These are phyloP conservation scores for Rhizopus delemar DNA, from an alignment of 371 early-diverging fungal species.

Conservation along the genomic window DNA sequence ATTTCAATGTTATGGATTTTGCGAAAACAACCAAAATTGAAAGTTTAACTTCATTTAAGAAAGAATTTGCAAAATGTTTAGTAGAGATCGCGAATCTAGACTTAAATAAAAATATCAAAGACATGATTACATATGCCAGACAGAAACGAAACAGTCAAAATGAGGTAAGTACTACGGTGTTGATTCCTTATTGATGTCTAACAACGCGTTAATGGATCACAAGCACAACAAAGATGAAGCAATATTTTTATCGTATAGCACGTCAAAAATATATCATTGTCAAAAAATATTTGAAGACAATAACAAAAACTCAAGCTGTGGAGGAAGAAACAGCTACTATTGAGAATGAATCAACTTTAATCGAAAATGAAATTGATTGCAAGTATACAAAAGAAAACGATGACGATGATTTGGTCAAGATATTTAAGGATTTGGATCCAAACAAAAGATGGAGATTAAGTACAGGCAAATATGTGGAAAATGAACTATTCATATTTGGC, in stretches of 20 bases:
- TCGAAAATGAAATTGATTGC: constrained; percentile 1
- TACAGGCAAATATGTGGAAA: constrained; percentile 14
- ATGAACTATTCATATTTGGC: constrained; percentile 18
- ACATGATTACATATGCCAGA: constrained; percentile 2
- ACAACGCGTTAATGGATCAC: constrained; percentile 2
- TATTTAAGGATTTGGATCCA: background rate
- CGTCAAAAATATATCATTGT: constrained; percentile 4
- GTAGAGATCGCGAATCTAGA: background rate
- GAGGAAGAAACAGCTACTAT: background rate
- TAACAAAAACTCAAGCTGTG: background rate
- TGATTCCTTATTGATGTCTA: constrained; percentile 2
- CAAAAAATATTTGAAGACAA: constrained; percentile 4
- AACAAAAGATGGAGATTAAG: constrained; percentile 13
- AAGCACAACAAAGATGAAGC: constrained; percentile 3
- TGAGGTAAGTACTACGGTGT: constrained; percentile 3
- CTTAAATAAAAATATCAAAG: constrained; percentile 5
- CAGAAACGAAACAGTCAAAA: constrained; percentile 7
- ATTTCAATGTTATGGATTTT: background rate
- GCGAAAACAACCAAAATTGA: constrained; percentile 2
- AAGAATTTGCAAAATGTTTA: background rate
- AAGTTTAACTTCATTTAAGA: constrained; percentile 3
- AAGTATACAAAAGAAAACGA: constrained; percentile 12
- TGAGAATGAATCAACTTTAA: constrained; percentile 2
- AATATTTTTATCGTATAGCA: constrained; percentile 5
- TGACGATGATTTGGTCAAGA: constrained; percentile 5